These are phyloP conservation scores for Pyrrhoderma lamaoense DNA, from an alignment of 1,284 basidiomycete species.

Conservation along the genomic window DNA sequence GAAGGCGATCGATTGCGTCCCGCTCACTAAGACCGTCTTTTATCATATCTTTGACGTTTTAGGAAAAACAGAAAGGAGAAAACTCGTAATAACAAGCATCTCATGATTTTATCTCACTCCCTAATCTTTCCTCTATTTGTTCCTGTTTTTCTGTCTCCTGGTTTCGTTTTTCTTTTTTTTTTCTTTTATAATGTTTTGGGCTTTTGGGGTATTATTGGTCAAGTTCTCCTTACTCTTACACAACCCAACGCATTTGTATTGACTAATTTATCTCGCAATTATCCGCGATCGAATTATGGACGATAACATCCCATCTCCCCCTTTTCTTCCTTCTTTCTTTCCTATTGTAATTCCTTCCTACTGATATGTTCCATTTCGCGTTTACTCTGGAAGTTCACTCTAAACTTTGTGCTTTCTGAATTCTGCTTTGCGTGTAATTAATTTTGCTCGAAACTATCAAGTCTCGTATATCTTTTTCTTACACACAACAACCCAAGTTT, in stretches of 20 bases:
- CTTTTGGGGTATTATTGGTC: constrained; percentile 8
- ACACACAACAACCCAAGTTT: no score
- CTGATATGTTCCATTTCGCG: no score
- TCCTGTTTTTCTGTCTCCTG: background rate
- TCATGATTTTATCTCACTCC: no score
- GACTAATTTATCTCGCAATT: background rate
- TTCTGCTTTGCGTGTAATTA: no score
- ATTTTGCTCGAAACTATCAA: no score
- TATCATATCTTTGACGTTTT: no score
- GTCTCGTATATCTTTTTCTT: no score
- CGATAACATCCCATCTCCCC: background rate
- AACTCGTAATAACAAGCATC: no score
- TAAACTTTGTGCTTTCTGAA: no score
- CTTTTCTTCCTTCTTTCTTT: background rate
- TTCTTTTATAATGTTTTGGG: constrained; percentile 4
- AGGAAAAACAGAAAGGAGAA: no score
- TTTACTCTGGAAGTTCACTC: no score
- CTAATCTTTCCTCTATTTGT: background rate
- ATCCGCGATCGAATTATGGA: background rate
- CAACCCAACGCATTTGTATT: constrained; percentile 1
- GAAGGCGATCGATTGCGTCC: constrained; percentile 11
- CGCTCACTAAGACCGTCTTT: background rate
- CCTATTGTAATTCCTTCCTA: background rate
- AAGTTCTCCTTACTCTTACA: background rate
- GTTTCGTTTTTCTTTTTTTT: background rate